Conservation (phyloP, 305 asterid genomes). For the Plantago lanceolata region DNA sequence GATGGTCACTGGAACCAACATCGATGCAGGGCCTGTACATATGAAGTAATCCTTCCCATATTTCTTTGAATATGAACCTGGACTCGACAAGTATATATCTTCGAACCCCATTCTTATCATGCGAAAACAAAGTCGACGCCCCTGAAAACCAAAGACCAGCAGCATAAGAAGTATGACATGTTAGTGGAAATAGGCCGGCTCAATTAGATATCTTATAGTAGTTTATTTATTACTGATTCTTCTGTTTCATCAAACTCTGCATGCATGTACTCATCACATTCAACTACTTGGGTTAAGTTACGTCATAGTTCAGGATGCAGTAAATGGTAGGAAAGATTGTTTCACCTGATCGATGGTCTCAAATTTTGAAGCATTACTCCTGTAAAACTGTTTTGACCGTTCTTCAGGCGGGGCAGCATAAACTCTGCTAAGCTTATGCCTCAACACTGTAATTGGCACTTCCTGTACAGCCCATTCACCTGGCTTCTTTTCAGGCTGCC, state of each 20-base stretch:
- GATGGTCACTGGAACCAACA: conserved; percentile 58
- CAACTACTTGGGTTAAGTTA: no score
- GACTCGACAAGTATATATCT: conserved; percentile 64
- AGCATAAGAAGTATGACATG: not conserved
- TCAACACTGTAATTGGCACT: conserved; percentile 58
- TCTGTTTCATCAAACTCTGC: not conserved
- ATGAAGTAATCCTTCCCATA: conserved; percentile 57
- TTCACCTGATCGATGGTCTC: conserved; percentile 70
- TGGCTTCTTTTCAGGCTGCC: conserved; percentile 60
- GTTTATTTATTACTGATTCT: no score
- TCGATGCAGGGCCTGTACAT: conserved; percentile 76
- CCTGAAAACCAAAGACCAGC: conserved; percentile 35
- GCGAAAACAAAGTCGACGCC: conserved; percentile 66
- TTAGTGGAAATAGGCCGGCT: not conserved
- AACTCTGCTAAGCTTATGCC: conserved; percentile 69
- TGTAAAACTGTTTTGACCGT: conserved; percentile 41
- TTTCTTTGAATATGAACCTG: conserved; percentile 53
- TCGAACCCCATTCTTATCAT: conserved; percentile 75
- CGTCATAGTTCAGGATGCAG: not conserved
- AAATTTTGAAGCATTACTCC: conserved; percentile 55
- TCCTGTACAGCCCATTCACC: conserved; percentile 64
- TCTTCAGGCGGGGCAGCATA: conserved; percentile 50
- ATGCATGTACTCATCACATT: not conserved
- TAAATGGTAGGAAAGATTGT: not conserved
- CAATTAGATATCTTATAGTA: not conserved